A percentile compares a stretch with the other conserved stretches of the same genome.
Conservation (phyloP, 148 eudicot species). For the Chenopodium album region DNA sequence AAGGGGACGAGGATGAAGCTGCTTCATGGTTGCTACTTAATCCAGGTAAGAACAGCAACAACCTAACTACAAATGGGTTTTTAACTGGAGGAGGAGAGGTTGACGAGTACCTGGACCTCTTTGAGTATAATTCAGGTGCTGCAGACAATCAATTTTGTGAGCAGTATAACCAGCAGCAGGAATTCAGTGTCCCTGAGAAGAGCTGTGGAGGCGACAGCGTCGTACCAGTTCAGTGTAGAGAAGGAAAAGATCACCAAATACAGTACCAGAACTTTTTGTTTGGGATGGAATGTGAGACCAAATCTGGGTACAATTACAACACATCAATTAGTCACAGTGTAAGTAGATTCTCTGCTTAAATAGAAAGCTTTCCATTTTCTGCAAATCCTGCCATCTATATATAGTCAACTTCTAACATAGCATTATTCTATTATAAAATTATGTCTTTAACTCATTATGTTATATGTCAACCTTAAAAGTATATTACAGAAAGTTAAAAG, state of each 20-base stretch:
- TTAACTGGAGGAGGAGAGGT: conserved; percentile 51
- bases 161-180: conserved; percentile 41
- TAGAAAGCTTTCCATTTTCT: conserved; percentile 7
- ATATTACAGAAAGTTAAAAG: not conserved
- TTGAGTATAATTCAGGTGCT: conserved; percentile 48
- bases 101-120: conserved; percentile 67
- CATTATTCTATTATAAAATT: not conserved
- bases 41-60: conserved; percentile 42
- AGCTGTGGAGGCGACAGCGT: conserved; percentile 51
- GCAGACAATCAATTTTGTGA: conserved; percentile 40
- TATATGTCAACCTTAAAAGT: not conserved
- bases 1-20: conserved; percentile 75
- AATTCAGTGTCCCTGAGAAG: conserved; percentile 40
- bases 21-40: conserved; percentile 77
- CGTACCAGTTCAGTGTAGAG: conserved; percentile 54
- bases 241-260: conserved; percentile 31
- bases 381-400: not conserved
- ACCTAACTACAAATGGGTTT: conserved; percentile 31
- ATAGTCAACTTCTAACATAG: not conserved
- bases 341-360: conserved; percentile 35
- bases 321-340: conserved; percentile 59
- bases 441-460: not conserved
- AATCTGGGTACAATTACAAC: conserved; percentile 43
- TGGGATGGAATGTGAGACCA: conserved; percentile 56
- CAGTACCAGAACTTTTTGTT: conserved; percentile 41